Base-by-base conservation (phyloP, 2,329 filamentous ascomycete species). In the Fusarium liriodendri region DNA sequence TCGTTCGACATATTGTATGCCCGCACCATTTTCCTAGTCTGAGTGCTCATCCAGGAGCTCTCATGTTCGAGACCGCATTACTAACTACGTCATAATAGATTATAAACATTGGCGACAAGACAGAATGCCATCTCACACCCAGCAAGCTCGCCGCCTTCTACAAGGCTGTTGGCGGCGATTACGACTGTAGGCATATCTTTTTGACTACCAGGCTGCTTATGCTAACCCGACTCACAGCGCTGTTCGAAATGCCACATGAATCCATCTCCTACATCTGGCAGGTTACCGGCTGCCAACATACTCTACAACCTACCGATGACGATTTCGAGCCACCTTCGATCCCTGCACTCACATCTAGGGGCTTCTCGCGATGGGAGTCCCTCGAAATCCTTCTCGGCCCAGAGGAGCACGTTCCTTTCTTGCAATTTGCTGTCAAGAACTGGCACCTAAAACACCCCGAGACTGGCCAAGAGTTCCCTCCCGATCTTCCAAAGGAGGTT, bases 331-430 rank as follows among this genome's bases (percentile, higher is more conserved):
- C 91, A 1, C 97, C 96, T 0, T 91, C 89, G 0, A 89, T 98
- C 47, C 97, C 97, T 0, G 94, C 95, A 16, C 85, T 99, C 65
- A 97, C 96, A 38, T 87, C 89, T 0, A 90, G 91, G 78, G 97
- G 97, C 45, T 99, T 97, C 82, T 94, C 96, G 50, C 92, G 94
- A 81, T 99, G 96, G 96, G 93, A 98, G 85, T 95, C 94, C 0
- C 93, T 98, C 64, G 95, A 98, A 84, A 89, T 98, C 25, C 86
- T 98, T 38, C 89, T 98, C 2, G 94, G 92, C 2, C 97, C 97
- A 0, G 93, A 97, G 76, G 94, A 97, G 77, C 95, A 98, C 84
- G 93, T 95, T 1, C 90, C 91, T 0, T 96, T 95, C 77, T 83
- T 99, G 27, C 94, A 97, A 78, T 92, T 90, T 78, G 94, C 95